phyloP scores from a whole-genome alignment of 2,329 filamentous ascomycete genomes.

The Fusarium stilboides region DNA sequence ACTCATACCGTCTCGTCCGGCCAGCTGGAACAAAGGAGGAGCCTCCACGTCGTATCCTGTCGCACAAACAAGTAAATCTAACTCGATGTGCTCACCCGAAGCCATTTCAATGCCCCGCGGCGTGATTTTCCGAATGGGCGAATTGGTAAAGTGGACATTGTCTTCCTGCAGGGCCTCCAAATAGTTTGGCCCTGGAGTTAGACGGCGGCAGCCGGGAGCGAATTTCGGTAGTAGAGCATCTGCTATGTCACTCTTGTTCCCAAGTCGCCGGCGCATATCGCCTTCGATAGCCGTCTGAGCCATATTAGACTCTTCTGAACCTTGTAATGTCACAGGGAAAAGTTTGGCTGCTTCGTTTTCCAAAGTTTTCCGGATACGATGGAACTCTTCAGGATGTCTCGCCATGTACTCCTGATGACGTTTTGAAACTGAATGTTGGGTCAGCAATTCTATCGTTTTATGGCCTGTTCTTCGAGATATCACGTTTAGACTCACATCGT shows the following conservation, averaged over 20 bases:
- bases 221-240: conserved; percentile 20
- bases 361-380: conserved; percentile 18
- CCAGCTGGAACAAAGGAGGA: conserved; percentile 53
- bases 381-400: conserved; percentile 12
- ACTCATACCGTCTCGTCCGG: conserved; percentile 56
- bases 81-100: conserved; percentile 5
- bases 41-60: conserved; percentile 26
- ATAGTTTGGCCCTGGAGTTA: conserved; percentile 32
- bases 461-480: too few species aligned
- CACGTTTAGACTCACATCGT: conserved; percentile 13
- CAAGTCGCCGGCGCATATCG: conserved; percentile 14
- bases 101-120: conserved; percentile 2
- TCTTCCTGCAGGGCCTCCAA: conserved; percentile 26
- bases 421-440: conserved; percentile 13
- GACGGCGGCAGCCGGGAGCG: conserved; percentile 24
- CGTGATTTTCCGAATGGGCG: neutral
- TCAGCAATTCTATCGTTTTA: neutral
- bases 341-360: conserved; percentile 13
- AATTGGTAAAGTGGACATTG: conserved; percentile 18
- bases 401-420: conserved; percentile 27
- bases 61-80: conserved; percentile 28
- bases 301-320: neutral
- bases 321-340: conserved; percentile 15
- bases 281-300: neutral
- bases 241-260: neutral